phyloP scores from a whole-genome alignment of 768 basidiomycete species.

The Boletus tylopilopsis region DNA sequence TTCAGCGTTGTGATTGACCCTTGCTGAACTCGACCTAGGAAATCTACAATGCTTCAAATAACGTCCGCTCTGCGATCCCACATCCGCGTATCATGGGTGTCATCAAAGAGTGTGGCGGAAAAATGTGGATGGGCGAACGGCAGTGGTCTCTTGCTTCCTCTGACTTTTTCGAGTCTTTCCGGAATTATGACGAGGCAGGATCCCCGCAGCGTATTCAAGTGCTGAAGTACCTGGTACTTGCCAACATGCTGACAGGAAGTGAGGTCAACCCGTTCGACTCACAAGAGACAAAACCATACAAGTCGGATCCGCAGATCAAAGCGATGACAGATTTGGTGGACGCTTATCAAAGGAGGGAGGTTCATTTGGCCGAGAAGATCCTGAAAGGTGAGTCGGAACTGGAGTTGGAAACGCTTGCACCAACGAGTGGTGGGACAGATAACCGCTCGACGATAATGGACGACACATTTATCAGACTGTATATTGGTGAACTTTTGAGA shows the following conservation, averaged over 20 bases:
- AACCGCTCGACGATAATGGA: slow-evolving; percentile 96
- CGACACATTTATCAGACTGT: slow-evolving; percentile 89
- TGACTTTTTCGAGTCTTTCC: slow-evolving; percentile 98
- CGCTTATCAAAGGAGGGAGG: slow-evolving; percentile 94
- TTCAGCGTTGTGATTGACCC: not conserved
- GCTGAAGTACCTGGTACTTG: slow-evolving; percentile 94
- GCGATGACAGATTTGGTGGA: slow-evolving; percentile 98
- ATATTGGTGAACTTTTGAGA: slow-evolving; percentile 93
- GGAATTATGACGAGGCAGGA: slow-evolving; percentile 97
- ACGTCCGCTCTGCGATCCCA: slow-evolving; percentile 92
- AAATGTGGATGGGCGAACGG: slow-evolving; percentile 99
- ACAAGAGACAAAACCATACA: slow-evolving; percentile 98
- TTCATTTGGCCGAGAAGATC: slow-evolving; percentile 97
- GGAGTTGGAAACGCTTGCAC: not conserved
- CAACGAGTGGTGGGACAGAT: slow-evolving; percentile 43
- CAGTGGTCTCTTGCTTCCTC: slow-evolving; percentile 97
- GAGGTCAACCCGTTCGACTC: slow-evolving; percentile 99
- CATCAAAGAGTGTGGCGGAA: slow-evolving; percentile 98
- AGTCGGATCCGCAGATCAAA: slow-evolving; percentile 92
- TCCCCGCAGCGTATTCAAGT: slow-evolving; percentile 97
- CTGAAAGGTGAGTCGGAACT: slow-evolving; percentile 59
- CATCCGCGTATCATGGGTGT: slow-evolving; percentile 99
- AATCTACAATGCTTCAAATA: slow-evolving; percentile 93
- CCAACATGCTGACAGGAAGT: slow-evolving; percentile 97
- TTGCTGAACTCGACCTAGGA: slow-evolving; percentile 52